phyloP scores from a whole-genome alignment of 805 yeast genomes.

The Candida yuanshanica region DNA sequence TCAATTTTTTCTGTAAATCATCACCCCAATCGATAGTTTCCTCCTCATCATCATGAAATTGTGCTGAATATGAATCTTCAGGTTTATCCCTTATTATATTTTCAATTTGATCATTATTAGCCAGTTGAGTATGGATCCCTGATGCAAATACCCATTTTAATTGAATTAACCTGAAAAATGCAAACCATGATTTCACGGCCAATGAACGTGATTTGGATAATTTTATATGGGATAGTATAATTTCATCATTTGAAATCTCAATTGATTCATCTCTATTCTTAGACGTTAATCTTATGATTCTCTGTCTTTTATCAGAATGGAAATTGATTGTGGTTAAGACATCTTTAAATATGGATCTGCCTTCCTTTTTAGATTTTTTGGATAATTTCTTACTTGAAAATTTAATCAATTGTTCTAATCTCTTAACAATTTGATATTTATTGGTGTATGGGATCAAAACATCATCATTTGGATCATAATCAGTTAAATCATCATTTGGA shows the following conservation, averaged over 20 bases:
- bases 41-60: conserved; percentile 9
- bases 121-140: conserved; percentile 23
- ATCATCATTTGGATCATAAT: conserved; percentile 37
- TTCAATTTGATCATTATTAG: conserved; percentile 16
- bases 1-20: conserved; percentile 9
- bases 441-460: conserved; percentile 47
- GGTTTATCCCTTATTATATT: conserved; percentile 19
- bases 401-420: conserved; percentile 38
- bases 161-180: conserved; percentile 23
- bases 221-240: conserved; percentile 20
- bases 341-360: conserved; percentile 56
- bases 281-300: conserved; percentile 25
- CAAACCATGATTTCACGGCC: conserved; percentile 25
- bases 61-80: conserved; percentile 7
- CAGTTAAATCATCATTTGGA: conserved; percentile 30
- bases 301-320: conserved; percentile 30
- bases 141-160: conserved; percentile 23
- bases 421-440: conserved; percentile 38
- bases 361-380: conserved; percentile 56
- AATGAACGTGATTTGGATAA: conserved; percentile 23
- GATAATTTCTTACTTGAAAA: conserved; percentile 52
- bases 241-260: conserved; percentile 6
- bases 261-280: conserved; percentile 8
- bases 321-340: conserved; percentile 42
- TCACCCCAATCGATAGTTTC: conserved; percentile 11